Conservation (phyloP, 345 rosid species). For the Gossypium arboreum region DNA sequence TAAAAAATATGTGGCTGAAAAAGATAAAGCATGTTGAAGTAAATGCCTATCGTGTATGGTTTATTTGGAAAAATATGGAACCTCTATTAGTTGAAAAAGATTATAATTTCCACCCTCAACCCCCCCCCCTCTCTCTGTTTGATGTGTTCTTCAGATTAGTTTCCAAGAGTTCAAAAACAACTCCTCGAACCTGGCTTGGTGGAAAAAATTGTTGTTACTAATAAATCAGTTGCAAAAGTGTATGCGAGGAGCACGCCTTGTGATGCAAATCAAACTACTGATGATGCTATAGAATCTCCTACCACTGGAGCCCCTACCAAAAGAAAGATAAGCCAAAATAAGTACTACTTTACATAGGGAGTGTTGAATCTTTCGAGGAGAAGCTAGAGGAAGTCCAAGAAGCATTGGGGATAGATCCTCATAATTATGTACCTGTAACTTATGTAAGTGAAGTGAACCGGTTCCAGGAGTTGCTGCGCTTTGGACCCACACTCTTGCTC, state of each 20-base stretch:
- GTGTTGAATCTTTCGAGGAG: slow-evolving; percentile 49
- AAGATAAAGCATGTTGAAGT: neutral
- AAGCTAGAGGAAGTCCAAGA: slow-evolving; percentile 47
- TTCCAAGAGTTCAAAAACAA: slow-evolving; percentile 58
- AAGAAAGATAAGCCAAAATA: slow-evolving; percentile 28
- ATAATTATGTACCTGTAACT: slow-evolving; percentile 38
- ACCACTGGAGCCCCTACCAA: slow-evolving; percentile 16
- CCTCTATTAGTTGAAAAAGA: neutral
- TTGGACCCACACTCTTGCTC: slow-evolving; percentile 35
- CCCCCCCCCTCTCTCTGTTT: neutral
- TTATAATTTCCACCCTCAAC: neutral
- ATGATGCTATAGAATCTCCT: slow-evolving; percentile 26
- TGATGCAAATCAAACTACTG: slow-evolving; percentile 19
- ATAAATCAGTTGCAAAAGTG: slow-evolving; percentile 52
- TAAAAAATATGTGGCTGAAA: too few relatives aligned
- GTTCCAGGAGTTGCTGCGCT: slow-evolving; percentile 35
- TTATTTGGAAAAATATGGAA: neutral
- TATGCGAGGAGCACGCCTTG: slow-evolving; percentile 26
- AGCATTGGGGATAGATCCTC: slow-evolving; percentile 41
- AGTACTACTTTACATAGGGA: slow-evolving; percentile 38
- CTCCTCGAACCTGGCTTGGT: slow-evolving; percentile 49
- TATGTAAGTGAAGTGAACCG: slow-evolving; percentile 35
- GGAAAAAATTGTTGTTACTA: slow-evolving; percentile 42
- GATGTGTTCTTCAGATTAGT: slow-evolving; percentile 34
- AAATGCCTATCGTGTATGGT: neutral